Base-by-base conservation (phyloP, 1,284 basidiomycete genomes). In the Fistulinella cinereoalba region DNA sequence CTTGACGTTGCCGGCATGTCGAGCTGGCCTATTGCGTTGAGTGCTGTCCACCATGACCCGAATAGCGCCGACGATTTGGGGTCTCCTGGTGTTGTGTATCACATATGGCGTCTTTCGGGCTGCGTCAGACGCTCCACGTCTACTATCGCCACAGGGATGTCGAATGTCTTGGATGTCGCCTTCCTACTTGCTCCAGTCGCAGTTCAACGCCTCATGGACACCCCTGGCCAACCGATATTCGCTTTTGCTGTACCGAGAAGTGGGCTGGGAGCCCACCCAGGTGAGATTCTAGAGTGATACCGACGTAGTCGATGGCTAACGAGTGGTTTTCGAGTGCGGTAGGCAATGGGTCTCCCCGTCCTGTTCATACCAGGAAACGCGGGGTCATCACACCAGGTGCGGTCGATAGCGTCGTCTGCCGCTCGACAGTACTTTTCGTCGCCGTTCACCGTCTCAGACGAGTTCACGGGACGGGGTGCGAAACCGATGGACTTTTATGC, bases 121-220 rank as follows among this genome's bases (percentile, higher is more conserved):
- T 27, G 68, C 61, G 31, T 60, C 61, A 15, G 70, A 77, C 53
- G 63, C 74, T 24, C 62, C 68, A 22, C 54, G 62, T 25, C 68
- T 62, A 39, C 64, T 86, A 40, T 88, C 85, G 3, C 86, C 87
- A 4, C 87, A 91, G 74, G 88, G 88, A 77, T 99, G 96, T 69
- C 84, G 91, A 44, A 99, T 99, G 96, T 93, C 92, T 50, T 94
- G 85, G 76, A 99, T 99, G 97, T 89, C 81, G 5, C 96, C 95
- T 1, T 87, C 87, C 6, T 99, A 98, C 67, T 69, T 90, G 32
- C 75, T 85, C 28, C 85, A 86, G 57, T 61, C 70, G 33, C 71
- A 68, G 25, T 84, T 88, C 61, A 72, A 90, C 60, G 54, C 68
- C 46, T 71, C 79, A 13, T 81, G 88, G 82, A 85, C 81, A 24